Conservation (phyloP, 768 basidiomycete genomes). For the Dictyophora rubrovolvata region DNA sequence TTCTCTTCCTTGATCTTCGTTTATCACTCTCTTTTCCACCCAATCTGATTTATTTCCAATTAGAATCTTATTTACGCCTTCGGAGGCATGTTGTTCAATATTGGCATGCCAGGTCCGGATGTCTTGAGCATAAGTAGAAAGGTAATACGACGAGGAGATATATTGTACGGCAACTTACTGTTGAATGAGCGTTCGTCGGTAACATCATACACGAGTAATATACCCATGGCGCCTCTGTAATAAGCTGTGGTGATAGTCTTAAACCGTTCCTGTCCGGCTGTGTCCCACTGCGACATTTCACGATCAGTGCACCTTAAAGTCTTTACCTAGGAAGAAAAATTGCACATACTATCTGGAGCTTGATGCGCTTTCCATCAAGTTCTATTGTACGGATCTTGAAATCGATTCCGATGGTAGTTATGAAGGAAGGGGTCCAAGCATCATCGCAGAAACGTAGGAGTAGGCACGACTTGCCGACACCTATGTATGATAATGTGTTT, state of each 20-base stretch:
- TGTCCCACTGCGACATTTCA: constrained; percentile 72
- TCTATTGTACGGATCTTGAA: constrained; percentile 99
- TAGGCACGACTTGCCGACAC: constrained; percentile 96
- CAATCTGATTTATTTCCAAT: constrained; percentile 99
- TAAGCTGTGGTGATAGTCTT: constrained; percentile 98
- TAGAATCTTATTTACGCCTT: constrained; percentile 98
- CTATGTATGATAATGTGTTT: constrained; percentile 29
- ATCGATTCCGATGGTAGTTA: constrained; percentile 98
- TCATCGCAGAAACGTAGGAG: constrained; percentile 97
- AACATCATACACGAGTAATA: constrained; percentile 96
- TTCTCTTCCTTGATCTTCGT: constrained; percentile 84
- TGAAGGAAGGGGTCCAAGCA: constrained; percentile 98
- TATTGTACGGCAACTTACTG: constrained; percentile 48
- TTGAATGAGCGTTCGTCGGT: constrained; percentile 93
- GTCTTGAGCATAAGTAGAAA: constrained; percentile 41
- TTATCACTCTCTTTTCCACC: constrained; percentile 90
- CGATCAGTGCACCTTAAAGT: neutral
- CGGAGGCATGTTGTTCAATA: constrained; percentile 97
- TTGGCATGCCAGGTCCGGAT: constrained; percentile 98
- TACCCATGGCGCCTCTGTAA: constrained; percentile 98
- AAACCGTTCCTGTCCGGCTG: constrained; percentile 97
- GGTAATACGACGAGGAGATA: constrained; percentile 12
- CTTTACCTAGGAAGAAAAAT: neutral
- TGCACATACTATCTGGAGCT: constrained; percentile 87
- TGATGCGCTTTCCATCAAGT: constrained; percentile 94